Percentiles rank a stretch among this genome's conserved stretches.
Evolutionary conservation across 768 basidiomycete species (phyloP).

Genomic region (Podaxis sp.): DNA sequence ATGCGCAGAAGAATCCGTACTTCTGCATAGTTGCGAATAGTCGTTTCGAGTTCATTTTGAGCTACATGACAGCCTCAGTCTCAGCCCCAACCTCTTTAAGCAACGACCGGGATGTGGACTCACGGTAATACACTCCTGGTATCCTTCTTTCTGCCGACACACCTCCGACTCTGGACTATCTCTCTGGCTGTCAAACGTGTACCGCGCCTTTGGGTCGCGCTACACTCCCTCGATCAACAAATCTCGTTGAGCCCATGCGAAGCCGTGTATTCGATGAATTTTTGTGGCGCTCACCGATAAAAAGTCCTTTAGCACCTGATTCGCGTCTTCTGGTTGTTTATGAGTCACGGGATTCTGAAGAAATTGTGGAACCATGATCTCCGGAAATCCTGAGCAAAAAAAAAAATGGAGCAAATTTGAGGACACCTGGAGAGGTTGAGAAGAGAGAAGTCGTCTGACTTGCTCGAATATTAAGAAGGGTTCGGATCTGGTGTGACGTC

Average conservation of each 20-base stretch:
- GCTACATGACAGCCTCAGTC: conserved; percentile 26
- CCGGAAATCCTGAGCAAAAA: background rate
- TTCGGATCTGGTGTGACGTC: background rate
- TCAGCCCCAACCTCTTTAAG: background rate
- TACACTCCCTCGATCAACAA: conserved; percentile 16
- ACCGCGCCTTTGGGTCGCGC: conserved; percentile 45
- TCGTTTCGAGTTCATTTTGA: conserved; percentile 57
- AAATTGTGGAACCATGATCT: background rate
- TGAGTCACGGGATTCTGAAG: background rate
- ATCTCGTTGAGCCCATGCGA: background rate
- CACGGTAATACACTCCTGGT: conserved; percentile 55
- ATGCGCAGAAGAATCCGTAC: conserved; percentile 63
- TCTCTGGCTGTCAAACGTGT: conserved; percentile 61
- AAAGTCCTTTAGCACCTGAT: conserved; percentile 35
- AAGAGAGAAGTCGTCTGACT: too few species aligned
- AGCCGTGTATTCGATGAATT: background rate
- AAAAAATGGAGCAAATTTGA: too few species aligned
- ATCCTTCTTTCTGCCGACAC: conserved; percentile 43
- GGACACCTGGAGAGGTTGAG: too few species aligned
- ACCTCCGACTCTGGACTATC: conserved; percentile 54
- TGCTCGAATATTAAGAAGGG: too few species aligned
- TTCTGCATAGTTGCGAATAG: conserved; percentile 74
- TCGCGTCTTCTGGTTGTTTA: conserved; percentile 6
- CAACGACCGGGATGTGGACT: conserved; percentile 14
- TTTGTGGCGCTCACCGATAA: conserved; percentile 30